A percentile compares a stretch with the other conserved stretches of the same genome.
Conservation (phyloP, 768 basidiomycete genomes). For the Kwoniella heveanensis region DNA sequence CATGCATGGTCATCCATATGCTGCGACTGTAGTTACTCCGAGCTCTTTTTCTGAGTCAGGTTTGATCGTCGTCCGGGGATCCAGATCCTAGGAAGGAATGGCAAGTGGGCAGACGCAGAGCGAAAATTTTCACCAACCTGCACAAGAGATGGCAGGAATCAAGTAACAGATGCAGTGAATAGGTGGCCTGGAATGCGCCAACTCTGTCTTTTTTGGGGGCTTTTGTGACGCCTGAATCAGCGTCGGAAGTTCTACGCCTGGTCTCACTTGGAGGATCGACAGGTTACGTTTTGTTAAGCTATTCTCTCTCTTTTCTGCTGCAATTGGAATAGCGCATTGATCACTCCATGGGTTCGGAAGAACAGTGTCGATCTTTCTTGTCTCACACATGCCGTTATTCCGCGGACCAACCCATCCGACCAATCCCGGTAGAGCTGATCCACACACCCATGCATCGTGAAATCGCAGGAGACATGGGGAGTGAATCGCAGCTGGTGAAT, state of each 20-base stretch:
- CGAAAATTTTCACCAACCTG: not conserved
- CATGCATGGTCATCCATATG: not conserved
- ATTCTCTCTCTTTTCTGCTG: not conserved
- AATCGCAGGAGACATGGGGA: too few relatives aligned
- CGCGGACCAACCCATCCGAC: not conserved
- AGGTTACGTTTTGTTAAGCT: not conserved
- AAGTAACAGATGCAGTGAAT: not conserved
- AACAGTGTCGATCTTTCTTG: conserved; percentile 1
- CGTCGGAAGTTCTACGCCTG: not conserved
- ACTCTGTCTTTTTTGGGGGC: too few relatives aligned
- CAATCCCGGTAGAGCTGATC: not conserved
- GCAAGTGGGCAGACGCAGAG: not conserved
- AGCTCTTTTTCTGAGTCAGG: conserved; percentile 4
- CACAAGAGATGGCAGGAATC: not conserved
- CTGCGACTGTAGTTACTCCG: conserved; percentile 13
- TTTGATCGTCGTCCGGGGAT: conserved; percentile 7
- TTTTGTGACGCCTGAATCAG: not conserved
- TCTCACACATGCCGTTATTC: not conserved
- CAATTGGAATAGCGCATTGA: not conserved
- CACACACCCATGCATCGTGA: too few relatives aligned
- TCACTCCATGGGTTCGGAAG: not conserved
- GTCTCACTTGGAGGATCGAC: not conserved
- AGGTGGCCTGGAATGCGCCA: not conserved
- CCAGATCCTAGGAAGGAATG: too few relatives aligned
- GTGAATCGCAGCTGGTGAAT: too few relatives aligned